phyloP scores from a whole-genome alignment of 768 basidiomycete species.

The Boletus vinaceobasis region DNA sequence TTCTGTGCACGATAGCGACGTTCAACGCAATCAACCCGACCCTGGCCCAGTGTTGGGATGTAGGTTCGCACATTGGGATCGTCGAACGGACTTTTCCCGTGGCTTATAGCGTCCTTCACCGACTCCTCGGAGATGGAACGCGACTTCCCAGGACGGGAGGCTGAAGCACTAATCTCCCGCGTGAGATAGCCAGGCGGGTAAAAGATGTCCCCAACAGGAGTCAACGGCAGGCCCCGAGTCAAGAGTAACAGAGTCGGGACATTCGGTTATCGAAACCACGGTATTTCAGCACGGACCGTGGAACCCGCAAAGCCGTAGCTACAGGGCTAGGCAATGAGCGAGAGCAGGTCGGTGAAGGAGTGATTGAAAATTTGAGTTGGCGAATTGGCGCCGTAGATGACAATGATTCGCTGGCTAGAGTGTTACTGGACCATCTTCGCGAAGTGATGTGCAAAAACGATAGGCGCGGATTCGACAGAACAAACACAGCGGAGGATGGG shows the following conservation, averaged over 20 bases:
- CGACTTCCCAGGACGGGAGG: constrained; percentile 11
- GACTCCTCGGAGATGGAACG: constrained; percentile 28
- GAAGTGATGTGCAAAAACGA: constrained; percentile 20
- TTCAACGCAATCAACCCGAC: constrained; percentile 16
- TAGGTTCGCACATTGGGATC: constrained; percentile 10
- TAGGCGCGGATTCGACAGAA: constrained; percentile 13
- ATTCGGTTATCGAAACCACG: neutral
- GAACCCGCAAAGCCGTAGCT: neutral
- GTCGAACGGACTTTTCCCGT: constrained; percentile 7
- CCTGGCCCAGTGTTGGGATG: constrained; percentile 8
- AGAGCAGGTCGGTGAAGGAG: neutral
- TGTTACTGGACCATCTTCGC: constrained; percentile 18
- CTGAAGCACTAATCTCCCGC: constrained; percentile 15
- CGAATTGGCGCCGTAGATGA: constrained; percentile 5
- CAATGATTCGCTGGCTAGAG: constrained; percentile 8
- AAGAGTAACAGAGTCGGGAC: constrained; percentile 4
- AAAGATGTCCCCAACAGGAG: constrained; percentile 14
- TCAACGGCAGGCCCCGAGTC: constrained; percentile 15
- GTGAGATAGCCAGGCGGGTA: constrained; percentile 21
- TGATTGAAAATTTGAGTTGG: constrained; percentile 7
- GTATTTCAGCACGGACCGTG: neutral
- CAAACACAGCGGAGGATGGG: constrained; percentile 17
- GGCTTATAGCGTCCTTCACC: constrained; percentile 4
- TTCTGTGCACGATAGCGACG: constrained; percentile 4
- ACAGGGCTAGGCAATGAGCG: neutral